Evolutionary conservation across 345 rosid species (phyloP).

Genomic region (Lepidium sativum): DNA sequence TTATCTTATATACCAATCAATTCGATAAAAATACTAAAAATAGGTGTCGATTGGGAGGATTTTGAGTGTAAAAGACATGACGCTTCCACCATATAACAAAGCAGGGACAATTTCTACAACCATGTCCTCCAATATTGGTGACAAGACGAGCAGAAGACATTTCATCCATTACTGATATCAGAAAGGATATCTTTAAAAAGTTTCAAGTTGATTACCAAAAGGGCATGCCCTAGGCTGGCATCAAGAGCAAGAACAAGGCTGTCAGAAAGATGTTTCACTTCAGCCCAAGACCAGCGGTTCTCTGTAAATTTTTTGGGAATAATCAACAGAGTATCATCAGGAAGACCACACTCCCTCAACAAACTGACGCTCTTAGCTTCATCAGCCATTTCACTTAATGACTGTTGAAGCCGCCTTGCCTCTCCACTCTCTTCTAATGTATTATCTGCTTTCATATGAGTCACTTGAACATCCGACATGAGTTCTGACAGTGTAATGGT

Average conservation of each 20-base stretch:
- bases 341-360: constrained; percentile 74
- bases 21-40: not conserved
- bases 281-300: constrained; percentile 84
- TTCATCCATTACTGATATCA: not conserved
- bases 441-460: constrained; percentile 93
- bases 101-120: not conserved
- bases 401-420: constrained; percentile 76
- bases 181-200: not conserved
- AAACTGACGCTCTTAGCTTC: constrained; percentile 57
- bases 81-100: not conserved
- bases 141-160: too few species aligned
- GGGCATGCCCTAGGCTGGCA: constrained; percentile 93
- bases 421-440: constrained; percentile 95
- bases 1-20: not conserved
- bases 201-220: constrained; percentile 45
- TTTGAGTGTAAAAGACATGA: not conserved
- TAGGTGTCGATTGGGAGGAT: not conserved
- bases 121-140: constrained; percentile 3
- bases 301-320: constrained; percentile 54
- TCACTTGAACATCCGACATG: constrained; percentile 95
- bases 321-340: constrained; percentile 51
- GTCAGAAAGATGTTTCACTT: constrained; percentile 70
- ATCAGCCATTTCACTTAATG: constrained; percentile 91
- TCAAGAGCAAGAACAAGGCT: constrained; percentile 88
- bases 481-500: constrained; percentile 94